These are phyloP conservation scores for Pseudogymnoascus sp. DNA, from an alignment of 2,329 filamentous ascomycete species.

Conservation along the genomic window DNA sequence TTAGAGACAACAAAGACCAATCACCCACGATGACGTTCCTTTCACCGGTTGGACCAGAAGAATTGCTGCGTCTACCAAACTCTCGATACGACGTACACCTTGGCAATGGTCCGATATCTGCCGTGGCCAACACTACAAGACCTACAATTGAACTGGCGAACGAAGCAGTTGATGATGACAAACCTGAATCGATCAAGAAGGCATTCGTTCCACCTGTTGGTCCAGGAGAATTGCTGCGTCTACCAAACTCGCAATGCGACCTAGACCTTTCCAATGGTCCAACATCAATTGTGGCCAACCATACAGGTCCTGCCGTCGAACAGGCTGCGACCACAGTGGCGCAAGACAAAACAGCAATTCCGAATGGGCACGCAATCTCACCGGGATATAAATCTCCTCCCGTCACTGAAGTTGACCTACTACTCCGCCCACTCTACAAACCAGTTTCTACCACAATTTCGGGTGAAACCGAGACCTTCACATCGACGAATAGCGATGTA, in stretches of 20 bases:
- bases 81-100: conserved; percentile 34
- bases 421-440: conserved; percentile 5
- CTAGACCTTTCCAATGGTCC: not conserved
- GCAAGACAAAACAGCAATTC: not conserved
- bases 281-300: not conserved
- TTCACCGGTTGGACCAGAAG: conserved; percentile 24
- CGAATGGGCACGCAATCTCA: not conserved
- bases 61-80: conserved; percentile 47
- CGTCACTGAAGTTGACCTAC: not conserved
- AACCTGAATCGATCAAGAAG: conserved; percentile 4
- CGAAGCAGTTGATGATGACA: not conserved
- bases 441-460: not conserved
- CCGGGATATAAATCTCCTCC: not conserved
- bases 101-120: not conserved
- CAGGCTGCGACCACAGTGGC: not conserved
- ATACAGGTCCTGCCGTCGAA: not conserved
- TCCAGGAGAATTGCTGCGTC: conserved; percentile 39
- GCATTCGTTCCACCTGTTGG: conserved; percentile 18
- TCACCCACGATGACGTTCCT: not conserved
- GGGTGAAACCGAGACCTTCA: not conserved
- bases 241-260: conserved; percentile 47
- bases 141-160: conserved; percentile 12
- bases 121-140: conserved; percentile 6
- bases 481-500: not conserved
- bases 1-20: not conserved